Percentiles rank a stretch among this genome's conserved stretches.
phyloP scores from a whole-genome alignment of 257 asterid genomes.

The Penstemon eatonii region DNA sequence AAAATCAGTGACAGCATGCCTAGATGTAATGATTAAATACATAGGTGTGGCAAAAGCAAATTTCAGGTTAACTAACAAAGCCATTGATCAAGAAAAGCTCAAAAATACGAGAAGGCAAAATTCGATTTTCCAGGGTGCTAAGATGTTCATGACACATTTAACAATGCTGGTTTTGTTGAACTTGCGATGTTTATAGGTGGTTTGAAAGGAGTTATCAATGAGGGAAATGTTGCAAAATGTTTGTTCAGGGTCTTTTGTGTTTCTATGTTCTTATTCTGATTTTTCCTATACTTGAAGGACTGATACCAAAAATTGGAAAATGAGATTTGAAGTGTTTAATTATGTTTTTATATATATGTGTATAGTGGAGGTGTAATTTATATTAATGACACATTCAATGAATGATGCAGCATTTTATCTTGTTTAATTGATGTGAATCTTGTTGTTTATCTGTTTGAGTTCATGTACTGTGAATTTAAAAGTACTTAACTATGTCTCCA shows the following conservation, averaged over 20 bases:
- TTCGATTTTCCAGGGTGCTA: slow-evolving; percentile 67
- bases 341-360: no score
- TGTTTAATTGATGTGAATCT: no score
- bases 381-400: no score
- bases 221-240: slow-evolving; percentile 50
- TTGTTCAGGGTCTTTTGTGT: slow-evolving; percentile 62
- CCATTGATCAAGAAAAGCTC: slow-evolving; percentile 54
- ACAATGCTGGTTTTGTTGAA: slow-evolving; percentile 61
- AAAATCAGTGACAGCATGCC: slow-evolving; percentile 54
- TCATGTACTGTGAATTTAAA: no score
- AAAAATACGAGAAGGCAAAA: slow-evolving; percentile 55
- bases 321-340: no score
- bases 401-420: no score
- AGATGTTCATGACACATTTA: slow-evolving; percentile 65
- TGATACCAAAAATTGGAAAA: slow-evolving; percentile 40
- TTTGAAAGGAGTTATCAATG: slow-evolving; percentile 41
- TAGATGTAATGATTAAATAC: slow-evolving; percentile 44
- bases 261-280: slow-evolving; percentile 58
- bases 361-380: no score
- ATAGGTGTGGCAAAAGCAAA: slow-evolving; percentile 51
- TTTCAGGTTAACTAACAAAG: slow-evolving; percentile 64
- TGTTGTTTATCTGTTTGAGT: no score
- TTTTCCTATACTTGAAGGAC: slow-evolving; percentile 62
- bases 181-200: slow-evolving; percentile 55
- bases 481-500: no score